A percentile compares a stretch with the other conserved stretches of the same genome.
These are phyloP conservation scores for Tribonema minus DNA, from an alignment of 108 stramenopile species.

Conservation along the genomic window DNA sequence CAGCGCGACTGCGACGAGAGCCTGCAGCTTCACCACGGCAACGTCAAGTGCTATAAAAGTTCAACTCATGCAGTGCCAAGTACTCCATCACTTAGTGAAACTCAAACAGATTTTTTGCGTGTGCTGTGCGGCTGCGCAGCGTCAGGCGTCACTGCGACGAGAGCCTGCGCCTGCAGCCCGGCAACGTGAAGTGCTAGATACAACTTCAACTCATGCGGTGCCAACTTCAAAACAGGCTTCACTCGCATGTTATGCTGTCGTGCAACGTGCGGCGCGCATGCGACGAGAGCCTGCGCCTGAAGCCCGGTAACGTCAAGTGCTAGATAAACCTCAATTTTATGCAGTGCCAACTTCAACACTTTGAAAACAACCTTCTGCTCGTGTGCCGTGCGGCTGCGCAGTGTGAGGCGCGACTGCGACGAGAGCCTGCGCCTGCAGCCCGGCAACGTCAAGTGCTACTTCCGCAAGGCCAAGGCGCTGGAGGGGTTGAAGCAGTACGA, in stretches of 20 bases:
- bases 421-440: conserved; percentile 10
- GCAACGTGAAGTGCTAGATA: conserved; percentile 42
- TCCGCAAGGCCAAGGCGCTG: conserved; percentile 28
- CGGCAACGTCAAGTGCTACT: conserved; percentile 38
- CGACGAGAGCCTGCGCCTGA: conserved; percentile 10
- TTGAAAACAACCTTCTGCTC: too few relatives aligned
- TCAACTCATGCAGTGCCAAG: too few relatives aligned
- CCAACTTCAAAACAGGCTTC: too few relatives aligned
- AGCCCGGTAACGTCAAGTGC: conserved; percentile 28
- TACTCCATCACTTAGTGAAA: too few relatives aligned
- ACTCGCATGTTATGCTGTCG: too few relatives aligned
- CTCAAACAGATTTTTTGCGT: too few relatives aligned
- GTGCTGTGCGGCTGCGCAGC: too few relatives aligned
- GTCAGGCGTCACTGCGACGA: conserved; percentile 27
- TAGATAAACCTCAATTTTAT: too few relatives aligned
- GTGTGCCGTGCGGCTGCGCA: too few relatives aligned
- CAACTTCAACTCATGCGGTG: too few relatives aligned
- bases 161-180: conserved; percentile 2
- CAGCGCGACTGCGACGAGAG: conserved; percentile 21
- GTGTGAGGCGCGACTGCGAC: conserved; percentile 26
- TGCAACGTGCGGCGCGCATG: conserved; percentile 14
- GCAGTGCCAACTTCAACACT: too few relatives aligned
- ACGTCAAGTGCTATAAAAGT: conserved; percentile 43
- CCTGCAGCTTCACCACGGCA: background rate
- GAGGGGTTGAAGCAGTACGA: background rate